Base-by-base conservation (phyloP, 1,284 basidiomycete species). In the Ceratobasidium sp. region DNA sequence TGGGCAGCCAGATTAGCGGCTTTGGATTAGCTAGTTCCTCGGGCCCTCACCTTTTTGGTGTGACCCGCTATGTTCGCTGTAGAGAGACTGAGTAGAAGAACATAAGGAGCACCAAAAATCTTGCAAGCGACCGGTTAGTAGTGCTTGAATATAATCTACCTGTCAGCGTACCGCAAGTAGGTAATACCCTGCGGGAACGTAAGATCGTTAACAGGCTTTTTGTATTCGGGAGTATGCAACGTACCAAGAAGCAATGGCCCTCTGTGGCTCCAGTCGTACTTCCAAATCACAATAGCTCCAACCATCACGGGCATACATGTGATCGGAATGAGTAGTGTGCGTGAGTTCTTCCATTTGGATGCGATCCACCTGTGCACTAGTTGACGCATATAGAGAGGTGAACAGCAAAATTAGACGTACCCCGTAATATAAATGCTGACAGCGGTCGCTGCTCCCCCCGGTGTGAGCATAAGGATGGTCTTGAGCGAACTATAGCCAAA, bases 91-190 rank as follows among this genome's bases (percentile, higher is more conserved):
- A 83, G 77, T 25, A 82, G 77, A 8, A 80, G 75, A 27, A 82
- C 82, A 67, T 80, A 82, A 4, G 82, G 82, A 1, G 82, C 80
- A 1, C 82, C 82, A 69, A 83, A 83, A 20, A 78, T 77, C n/a
- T 77, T 40, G 17, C 35, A 50, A 27, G 8, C 20, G 43, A 47
- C 10, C n/a, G 20, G 10, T 47, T 12, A 12, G 47, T 27, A 43
- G 7, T n/a, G n/a, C 5, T 34, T 15, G 5, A 72, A 69, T n/a
- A 71, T 47, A 52, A 70, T 27, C 17, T 45, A 13, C 20, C 1
- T 47, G 22, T 29, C 29, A 3, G 4, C 54, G 25, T 60, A 70
- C 69, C 17, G 53, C 54, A 42, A 56, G 70, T 52, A 82, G 76
- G 70, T 80, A 82, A 73, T 80, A 82, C 0, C 83, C 65, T 68